phyloP scores from a whole-genome alignment of 768 basidiomycete species.

The Dacryopinax primogenitus region DNA sequence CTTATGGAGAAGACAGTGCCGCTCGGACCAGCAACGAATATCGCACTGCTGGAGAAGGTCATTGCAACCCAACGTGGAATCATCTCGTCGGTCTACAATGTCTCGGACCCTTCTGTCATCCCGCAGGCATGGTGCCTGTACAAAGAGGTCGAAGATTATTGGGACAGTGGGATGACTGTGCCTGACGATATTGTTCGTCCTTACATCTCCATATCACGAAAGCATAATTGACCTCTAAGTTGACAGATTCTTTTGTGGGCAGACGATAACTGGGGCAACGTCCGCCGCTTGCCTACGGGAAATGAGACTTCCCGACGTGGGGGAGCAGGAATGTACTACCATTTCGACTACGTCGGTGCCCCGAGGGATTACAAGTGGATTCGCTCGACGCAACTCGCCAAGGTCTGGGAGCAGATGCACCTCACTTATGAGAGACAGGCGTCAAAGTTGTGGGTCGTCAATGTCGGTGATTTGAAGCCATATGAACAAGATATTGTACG shows the following conservation, averaged over 20 bases:
- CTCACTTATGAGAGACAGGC: slow-evolving; percentile 48
- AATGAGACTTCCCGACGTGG: slow-evolving; percentile 48
- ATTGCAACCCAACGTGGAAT: slow-evolving; percentile 51
- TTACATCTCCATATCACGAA: background rate
- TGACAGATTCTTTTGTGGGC: slow-evolving; percentile 44
- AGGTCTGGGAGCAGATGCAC: slow-evolving; percentile 59
- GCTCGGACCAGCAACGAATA: slow-evolving; percentile 38
- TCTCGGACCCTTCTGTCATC: slow-evolving; percentile 29
- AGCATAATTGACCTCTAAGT: background rate
- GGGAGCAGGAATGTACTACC: slow-evolving; percentile 60
- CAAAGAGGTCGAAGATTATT: slow-evolving; percentile 56
- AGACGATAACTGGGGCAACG: slow-evolving; percentile 67
- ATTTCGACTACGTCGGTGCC: slow-evolving; percentile 42
- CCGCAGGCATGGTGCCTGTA: slow-evolving; percentile 55
- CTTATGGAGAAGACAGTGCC: slow-evolving; percentile 31
- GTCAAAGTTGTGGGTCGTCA: slow-evolving; percentile 52
- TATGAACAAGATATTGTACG: slow-evolving; percentile 35
- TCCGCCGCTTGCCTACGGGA: slow-evolving; percentile 45
- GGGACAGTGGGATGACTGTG: slow-evolving; percentile 44
- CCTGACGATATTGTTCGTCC: slow-evolving; percentile 40
- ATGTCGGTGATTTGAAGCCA: slow-evolving; percentile 65
- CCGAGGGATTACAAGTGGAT: slow-evolving; percentile 63
- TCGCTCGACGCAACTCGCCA: background rate
- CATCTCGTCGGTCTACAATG: slow-evolving; percentile 39
- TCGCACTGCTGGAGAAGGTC: slow-evolving; percentile 42